Evolutionary conservation across 768 basidiomycete genomes (phyloP), one percentile per base, ranked within the genome.

Genomic region (Rhodosporidiobolus sp.): DNA sequence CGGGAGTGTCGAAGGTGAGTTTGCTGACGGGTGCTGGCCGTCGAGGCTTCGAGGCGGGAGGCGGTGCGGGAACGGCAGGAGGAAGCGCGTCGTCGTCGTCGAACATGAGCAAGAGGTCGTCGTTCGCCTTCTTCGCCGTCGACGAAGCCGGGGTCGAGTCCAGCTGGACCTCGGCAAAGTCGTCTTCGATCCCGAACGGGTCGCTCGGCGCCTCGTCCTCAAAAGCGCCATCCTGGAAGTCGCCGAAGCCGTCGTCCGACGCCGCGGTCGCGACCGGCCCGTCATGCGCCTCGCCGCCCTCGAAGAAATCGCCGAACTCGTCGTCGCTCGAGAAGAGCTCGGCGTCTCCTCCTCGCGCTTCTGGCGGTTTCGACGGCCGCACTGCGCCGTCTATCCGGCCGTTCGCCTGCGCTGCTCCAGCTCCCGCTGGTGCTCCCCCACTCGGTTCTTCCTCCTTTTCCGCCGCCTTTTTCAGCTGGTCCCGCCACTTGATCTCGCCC

Each of bases 261-360:
- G 20, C 49, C 7, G n/a, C n/a, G n/a, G 20, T 20, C 34, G 24
- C 35, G 50, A 7, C 4, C 16, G 26, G 38, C 24, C 10, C 57
- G 38, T 1, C 38, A 0, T 6, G 67, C 59, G 63, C 80, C 59
- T 63, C 68, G 46, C 72, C 72, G 32, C 85, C 84, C 0, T 85
- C 83, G 2, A 89, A 86, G 79, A 93, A 92, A 78, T 94, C 92
- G 7, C 92, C 94, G 81, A 95, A 95, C 34, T 92, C 92, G 76
- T 94, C 91, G 71, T 92, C 89, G 35, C 59, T 35, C 1, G 45
- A 32, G 48, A 35, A 38, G 53, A 59, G 38, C 54, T n/a, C 83
- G 22, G 86, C 83, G 67, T 89, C 88, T 49, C 90, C 83, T 52
- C 19, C 12, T 6, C 26, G 46, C 19, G 26, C 24, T 6, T 43